Evolutionary conservation across 2,329 filamentous ascomycete species (phyloP), one percentile per base, ranked within the genome.

Genomic region (Aureobasidium sp.): DNA sequence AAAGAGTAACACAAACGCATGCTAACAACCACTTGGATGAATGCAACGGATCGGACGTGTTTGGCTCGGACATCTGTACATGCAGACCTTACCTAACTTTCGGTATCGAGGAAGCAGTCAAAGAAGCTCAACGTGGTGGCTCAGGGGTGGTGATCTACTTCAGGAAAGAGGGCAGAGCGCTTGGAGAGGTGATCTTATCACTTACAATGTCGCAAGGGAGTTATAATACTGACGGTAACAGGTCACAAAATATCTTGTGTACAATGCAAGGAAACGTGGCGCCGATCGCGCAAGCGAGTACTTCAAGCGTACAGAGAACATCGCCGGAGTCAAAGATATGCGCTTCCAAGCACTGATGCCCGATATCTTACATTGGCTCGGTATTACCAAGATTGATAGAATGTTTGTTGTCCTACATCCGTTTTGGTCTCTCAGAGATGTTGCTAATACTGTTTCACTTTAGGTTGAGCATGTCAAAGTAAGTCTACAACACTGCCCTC

Each of bases 261-360:
- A 93, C 79, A 94, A 93, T 72, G 89, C 89, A 55, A 81, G 87
- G 36, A 94, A 93, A 77, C 86, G 89, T 68, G 88, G 88, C 66
- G 83, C 85, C 65, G 89, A 92, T 75, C 84, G 68, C 63, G 91
- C 91, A 27, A 93, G 88, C 68, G 91, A 96, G 74, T 97, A 97
- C 77, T 97, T 97, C 79, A 88, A 93, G 76, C 83, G 94, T 42
- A 97, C 93, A n/a, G 93, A 97, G 76, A 96, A 97, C 73, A 95
- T 99, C 72, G 94, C 94, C 9, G 94, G 94, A 64, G 93, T 97
- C 67, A 96, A 96, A 75, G 81, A 88, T 72, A 97, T 97, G 93
- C 87, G 94, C 42, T 97, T 97, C 81, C 94, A 97, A 79, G 93
- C 93, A 32, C 81, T 99, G 60, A 97, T 97, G 94, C 93, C 94